These are phyloP conservation scores for Hericium rajendrae DNA, from an alignment of 768 basidiomycete species.

Conservation along the genomic window DNA sequence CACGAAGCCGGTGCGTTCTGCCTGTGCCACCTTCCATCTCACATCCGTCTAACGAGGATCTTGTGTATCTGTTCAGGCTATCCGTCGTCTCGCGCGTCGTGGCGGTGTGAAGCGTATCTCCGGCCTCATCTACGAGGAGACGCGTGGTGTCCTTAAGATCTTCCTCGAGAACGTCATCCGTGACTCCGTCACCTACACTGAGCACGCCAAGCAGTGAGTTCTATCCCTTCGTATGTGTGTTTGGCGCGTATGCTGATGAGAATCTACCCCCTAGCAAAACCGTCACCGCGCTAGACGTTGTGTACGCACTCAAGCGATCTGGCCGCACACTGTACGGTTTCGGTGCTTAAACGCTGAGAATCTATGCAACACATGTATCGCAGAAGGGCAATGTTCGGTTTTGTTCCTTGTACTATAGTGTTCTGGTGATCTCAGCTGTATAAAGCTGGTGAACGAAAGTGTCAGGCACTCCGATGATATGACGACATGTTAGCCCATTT, in stretches of 20 bases:
- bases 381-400: too few species aligned
- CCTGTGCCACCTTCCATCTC: not conserved
- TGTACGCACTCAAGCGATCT: conserved; percentile 37
- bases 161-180: conserved; percentile 81
- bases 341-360: conserved; percentile 26
- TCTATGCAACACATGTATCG: not conserved
- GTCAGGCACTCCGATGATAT: not conserved
- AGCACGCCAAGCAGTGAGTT: conserved; percentile 53
- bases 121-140: conserved; percentile 92
- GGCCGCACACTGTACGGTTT: conserved; percentile 50
- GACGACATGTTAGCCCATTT: too few species aligned
- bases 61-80: conserved; percentile 46
- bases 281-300: conserved; percentile 39
- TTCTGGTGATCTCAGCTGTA: too few species aligned
- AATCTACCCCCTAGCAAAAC: conserved; percentile 36
- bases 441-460: not conserved
- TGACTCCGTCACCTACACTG: conserved; percentile 62
- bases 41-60: conserved; percentile 8
- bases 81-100: conserved; percentile 93
- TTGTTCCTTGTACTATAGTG: too few species aligned
- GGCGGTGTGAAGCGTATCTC: conserved; percentile 97
- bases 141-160: conserved; percentile 89
- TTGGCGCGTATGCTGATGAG: not conserved
- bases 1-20: conserved; percentile 31
- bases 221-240: not conserved